Percentiles rank a stretch among this genome's conserved stretches.
These are phyloP conservation scores for Vaccinium vitisidaea DNA, from an alignment of 148 eudicot species.

Conservation along the genomic window DNA sequence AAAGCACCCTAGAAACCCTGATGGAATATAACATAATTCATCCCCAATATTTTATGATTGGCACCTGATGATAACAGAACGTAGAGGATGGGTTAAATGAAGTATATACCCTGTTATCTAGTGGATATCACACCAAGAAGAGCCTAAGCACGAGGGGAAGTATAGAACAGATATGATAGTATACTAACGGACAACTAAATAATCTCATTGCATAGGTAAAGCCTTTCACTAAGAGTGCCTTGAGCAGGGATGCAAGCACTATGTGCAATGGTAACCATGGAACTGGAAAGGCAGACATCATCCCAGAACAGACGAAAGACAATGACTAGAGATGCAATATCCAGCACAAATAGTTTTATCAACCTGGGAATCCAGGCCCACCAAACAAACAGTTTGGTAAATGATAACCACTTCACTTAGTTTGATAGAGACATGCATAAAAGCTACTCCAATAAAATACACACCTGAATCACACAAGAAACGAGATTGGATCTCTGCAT, in stretches of 20 bases:
- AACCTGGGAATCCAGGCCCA: neutral
- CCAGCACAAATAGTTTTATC: neutral
- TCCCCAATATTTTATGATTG: neutral
- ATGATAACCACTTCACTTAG: neutral
- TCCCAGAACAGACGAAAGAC: neutral
- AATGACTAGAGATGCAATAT: neutral
- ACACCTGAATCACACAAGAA: slow-evolving; percentile 88
- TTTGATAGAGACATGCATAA: neutral
- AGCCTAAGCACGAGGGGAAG: neutral
- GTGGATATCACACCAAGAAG: slow-evolving; percentile 2
- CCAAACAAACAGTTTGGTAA: neutral
- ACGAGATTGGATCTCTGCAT: slow-evolving; percentile 95
- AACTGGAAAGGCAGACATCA: neutral
- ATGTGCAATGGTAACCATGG: neutral
- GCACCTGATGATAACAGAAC: neutral
- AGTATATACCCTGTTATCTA: neutral
- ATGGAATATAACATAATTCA: neutral
- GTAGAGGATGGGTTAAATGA: neutral
- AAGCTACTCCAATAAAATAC: neutral
- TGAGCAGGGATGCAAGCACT: neutral
- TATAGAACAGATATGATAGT: neutral
- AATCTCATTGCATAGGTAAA: neutral
- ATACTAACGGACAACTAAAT: neutral
- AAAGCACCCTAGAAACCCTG: neutral
- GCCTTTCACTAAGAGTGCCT: neutral